Evolutionary conservation across 805 yeast species (phyloP), one percentile per base, ranked within the genome.

Genomic region (Kazachstania bromeliacearum): DNA sequence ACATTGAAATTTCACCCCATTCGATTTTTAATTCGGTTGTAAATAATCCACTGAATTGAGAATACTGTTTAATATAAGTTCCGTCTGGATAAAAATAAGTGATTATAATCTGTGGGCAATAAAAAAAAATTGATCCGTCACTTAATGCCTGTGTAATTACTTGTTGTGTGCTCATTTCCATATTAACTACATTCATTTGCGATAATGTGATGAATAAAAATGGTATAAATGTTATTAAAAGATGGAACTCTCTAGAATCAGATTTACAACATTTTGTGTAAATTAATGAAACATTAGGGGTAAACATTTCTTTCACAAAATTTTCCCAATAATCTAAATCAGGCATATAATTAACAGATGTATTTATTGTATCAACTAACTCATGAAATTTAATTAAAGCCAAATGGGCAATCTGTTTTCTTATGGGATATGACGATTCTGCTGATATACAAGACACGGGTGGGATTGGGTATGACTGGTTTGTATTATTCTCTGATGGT

Each of bases 21-120:
- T 84, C 94, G 20, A 85, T 71, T 43, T 73, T 70, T 41, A 83
- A 62, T 35, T 68, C 71, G 22, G 78, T 64, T 50, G 75, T 78
- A 60, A 85, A 71, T 5, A 75, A 63, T 7, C 82, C 73, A 43
- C 75, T 75, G 28, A 78, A 58, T 14, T 72, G 73, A 0, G 89
- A 84, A 39, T 66, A 64, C 33, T 79, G 70, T 7, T 73, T 68
- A 7, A 82, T 75, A 45, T 70, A 69, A 3, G 88, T 77, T 0
- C 92, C 94, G 57, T 84, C 94, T 2, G 62, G 57, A 51, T 75
- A 82, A 55, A 71, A 66, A 44, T 68, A 71, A 13, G 70, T 62
- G 31, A 70, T 56, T 1, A 71, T 59, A 24, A 70, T 63, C 30
- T 73, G 61, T 9, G 74, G 64, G 33, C 77, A 69, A 28, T 75